Evolutionary conservation across 306 rosid species (phyloP), one percentile per base, ranked within the genome.

Genomic region (Ceratonia siliqua): DNA sequence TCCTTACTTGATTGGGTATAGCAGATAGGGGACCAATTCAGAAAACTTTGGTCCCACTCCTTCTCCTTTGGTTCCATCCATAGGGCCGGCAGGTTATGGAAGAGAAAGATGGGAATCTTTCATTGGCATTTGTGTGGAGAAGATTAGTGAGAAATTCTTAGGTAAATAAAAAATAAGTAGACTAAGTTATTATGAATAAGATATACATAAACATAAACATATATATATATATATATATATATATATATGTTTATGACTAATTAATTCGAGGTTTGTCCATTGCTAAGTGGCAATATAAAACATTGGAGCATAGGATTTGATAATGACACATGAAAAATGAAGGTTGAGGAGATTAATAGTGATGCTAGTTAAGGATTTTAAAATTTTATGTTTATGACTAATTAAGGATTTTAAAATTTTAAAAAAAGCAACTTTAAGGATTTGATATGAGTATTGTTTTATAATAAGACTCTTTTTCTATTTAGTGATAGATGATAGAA

Each of bases 1-100:
- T 62, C 6, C 71, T 54, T 73, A 3, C 76, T 77, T 53, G 58
- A 84, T 73, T 81, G 81, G 73, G 70, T 64, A 69, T 70, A 21
- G 83, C 33, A 57, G 69, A 63, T 21, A 72, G 81, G 88, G 85
- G 81, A 81, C 85, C 85, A 74, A 64, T 65, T 64, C 70, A 45
- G 38, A 1, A 18, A 73, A 22, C n/a, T 2, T 70, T 48, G 73
- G 73, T 4, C 70, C 84, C 65, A 58, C 64, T 7, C 46, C 21
- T 70, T 50, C 17, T 50, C 42, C 73, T 76, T 54, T 15, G 59
- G 36, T 46, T 76, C 46, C 81, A 69, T 81, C 67, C 81, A 81
- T 77, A 17, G n/a, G 72, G 49, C 79, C 2, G 13, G 14, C 15
- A 43, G 66, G 65, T 53, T 62, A 53, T 72, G 70, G 35, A 32